Evolutionary conservation across 306 rosid species (phyloP).

Genomic region (Ochetophila trinervis): DNA sequence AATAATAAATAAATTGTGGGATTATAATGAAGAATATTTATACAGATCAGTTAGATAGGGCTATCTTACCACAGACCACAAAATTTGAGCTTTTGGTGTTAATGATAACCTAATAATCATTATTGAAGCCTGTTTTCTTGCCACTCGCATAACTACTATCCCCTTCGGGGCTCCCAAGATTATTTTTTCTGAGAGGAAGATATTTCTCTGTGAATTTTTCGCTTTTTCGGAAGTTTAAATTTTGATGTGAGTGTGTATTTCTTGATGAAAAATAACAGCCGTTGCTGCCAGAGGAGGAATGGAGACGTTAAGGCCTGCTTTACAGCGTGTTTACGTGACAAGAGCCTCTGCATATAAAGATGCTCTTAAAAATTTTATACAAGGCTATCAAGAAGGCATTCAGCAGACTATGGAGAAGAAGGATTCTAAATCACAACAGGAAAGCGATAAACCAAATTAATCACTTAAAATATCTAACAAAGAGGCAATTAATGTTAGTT

Average conservation of each 20-base stretch:
- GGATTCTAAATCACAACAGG: constrained; percentile 44
- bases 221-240: constrained; percentile 17
- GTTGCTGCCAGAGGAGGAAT: constrained; percentile 77
- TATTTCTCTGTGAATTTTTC: background rate
- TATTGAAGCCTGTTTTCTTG: background rate
- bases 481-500: constrained; percentile 8
- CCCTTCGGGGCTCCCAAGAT: background rate
- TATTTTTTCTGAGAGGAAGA: background rate
- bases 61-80: too few relatives aligned
- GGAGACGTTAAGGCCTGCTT: constrained; percentile 77
- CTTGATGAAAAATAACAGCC: constrained; percentile 43
- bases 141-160: background rate
- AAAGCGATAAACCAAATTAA: constrained; percentile 35
- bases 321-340: constrained; percentile 84
- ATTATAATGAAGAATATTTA: too few relatives aligned
- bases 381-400: constrained; percentile 82
- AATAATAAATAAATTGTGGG: too few relatives aligned
- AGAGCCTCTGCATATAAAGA: constrained; percentile 86
- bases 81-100: too few relatives aligned
- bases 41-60: too few relatives aligned
- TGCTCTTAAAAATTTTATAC: constrained; percentile 78
- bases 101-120: too few relatives aligned
- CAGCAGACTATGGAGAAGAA: constrained; percentile 65
- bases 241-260: constrained; percentile 17
- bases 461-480: constrained; percentile 27